These are phyloP conservation scores for Crithidia sp. DNA, from an alignment of 208 protist genomes.

Conservation along the genomic window DNA sequence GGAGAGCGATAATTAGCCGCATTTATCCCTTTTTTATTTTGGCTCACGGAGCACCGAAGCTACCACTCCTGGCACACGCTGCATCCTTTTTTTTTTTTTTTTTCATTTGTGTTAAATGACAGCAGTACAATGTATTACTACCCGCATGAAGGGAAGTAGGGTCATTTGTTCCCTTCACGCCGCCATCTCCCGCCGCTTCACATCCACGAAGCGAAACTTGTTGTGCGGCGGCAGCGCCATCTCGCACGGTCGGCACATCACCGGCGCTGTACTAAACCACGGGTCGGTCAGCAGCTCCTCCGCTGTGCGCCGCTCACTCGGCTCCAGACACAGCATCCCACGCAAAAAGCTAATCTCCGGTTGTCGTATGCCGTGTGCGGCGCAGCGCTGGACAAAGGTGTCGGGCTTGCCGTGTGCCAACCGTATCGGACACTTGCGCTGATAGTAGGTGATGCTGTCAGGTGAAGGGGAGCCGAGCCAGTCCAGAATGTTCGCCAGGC, in stretches of 20 bases:
- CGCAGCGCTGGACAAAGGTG: slow-evolving; percentile 69
- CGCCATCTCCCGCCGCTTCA: slow-evolving; percentile 23
- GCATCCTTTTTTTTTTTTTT: too few relatives aligned
- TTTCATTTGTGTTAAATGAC: too few relatives aligned
- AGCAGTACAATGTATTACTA: too few relatives aligned
- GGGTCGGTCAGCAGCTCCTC: slow-evolving; percentile 57
- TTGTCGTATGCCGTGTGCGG: slow-evolving; percentile 37
- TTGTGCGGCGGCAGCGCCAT: slow-evolving; percentile 69
- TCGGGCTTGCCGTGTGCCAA: slow-evolving; percentile 37
- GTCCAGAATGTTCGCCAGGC: slow-evolving; percentile 68
- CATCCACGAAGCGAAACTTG: slow-evolving; percentile 75
- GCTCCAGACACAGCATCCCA: slow-evolving; percentile 84
- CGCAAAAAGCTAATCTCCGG: slow-evolving; percentile 60
- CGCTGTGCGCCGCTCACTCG: slow-evolving; percentile 54
- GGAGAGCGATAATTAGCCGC: too few relatives aligned
- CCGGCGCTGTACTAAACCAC: slow-evolving; percentile 75
- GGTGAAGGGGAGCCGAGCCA: slow-evolving; percentile 76
- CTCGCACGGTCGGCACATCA: slow-evolving; percentile 58
- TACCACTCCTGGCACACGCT: too few relatives aligned
- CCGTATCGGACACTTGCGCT: slow-evolving; percentile 14
- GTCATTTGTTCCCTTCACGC: not conserved
- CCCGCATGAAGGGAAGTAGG: too few relatives aligned
- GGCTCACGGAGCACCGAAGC: too few relatives aligned
- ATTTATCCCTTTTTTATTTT: too few relatives aligned
- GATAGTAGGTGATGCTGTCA: slow-evolving; percentile 57